Base-by-base conservation (phyloP, 306 rosid species). In the Begonia masoniana region DNA sequence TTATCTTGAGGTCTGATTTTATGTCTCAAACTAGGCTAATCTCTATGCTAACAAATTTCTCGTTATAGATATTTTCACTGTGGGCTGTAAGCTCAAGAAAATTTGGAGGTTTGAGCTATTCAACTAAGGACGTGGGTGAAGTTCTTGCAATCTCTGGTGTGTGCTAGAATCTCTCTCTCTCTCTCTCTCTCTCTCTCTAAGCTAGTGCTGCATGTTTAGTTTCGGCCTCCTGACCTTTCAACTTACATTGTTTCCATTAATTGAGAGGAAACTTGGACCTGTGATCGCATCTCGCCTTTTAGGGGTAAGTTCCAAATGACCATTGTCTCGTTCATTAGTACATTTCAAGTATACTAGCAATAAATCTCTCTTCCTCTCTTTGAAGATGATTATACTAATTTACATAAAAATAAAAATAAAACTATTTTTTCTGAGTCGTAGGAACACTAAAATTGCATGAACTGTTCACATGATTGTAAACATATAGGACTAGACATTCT, bases 1-100 rank as follows among this genome's bases (percentile, higher is more conserved):
- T 17, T 17, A 17, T 17, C 19, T 17, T 17, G 19, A 17, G 19
- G 19, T 17, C 19, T 17, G 19, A 17, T 17, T 17, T 17, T 17
- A 1, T 26, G 35, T 26, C 35, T 26, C 48, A 43, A 43, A 13
- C 5, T 43, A 13, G 48, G 2, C 48, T 43, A 43, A 43, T 43
- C n/a, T 43, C 12, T 2, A 45, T 45, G 15, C 49, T 45, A 7
- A 10, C 15, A 45, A 10, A 10, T 43, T 45, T n/a, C 49, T 45
- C 10, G 31, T 41, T 10, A n/a, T 49, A 85, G 92, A 69, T 85
- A 65, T 85, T 85, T 72, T 78, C 95, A 2, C 68, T 82, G 71
- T 85, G 95, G 95, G 78, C 83, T 10, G 83, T 75, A 3, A 74
- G 85, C 76, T 84, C 95, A 62, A 13, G 6, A 23, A 82, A 58